Evolutionary conservation across 805 yeast species (phyloP).

Genomic region (Ogataea ramenticola): DNA sequence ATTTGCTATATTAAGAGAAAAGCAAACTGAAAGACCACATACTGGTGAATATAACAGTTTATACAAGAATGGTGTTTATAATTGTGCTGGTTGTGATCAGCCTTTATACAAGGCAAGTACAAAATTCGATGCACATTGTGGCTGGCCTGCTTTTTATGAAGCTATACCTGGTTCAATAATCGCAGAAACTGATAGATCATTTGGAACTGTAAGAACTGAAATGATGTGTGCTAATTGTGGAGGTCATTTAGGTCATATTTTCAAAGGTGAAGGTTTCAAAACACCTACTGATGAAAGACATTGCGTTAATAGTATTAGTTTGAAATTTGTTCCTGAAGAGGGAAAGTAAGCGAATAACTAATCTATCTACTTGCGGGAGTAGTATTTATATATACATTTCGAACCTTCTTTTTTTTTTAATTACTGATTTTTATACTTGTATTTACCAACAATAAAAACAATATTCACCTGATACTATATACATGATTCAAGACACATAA

Average conservation of each 20-base stretch:
- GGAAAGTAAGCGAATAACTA: too few relatives aligned
- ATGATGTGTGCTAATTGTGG: conserved; percentile 86
- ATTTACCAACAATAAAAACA: too few relatives aligned
- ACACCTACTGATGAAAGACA: conserved; percentile 90
- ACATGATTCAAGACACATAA: too few relatives aligned
- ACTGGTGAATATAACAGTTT: conserved; percentile 54
- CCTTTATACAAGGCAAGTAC: conserved; percentile 76
- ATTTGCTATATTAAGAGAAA: conserved; percentile 67
- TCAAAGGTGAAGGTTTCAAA: conserved; percentile 84
- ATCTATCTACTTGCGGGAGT: not conserved
- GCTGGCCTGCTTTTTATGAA: conserved; percentile 97
- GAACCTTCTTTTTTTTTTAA: too few relatives aligned
- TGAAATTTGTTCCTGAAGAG: conserved; percentile 45
- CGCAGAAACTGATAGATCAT: conserved; percentile 49
- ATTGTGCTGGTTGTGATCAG: conserved; percentile 78
- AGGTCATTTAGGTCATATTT: conserved; percentile 94
- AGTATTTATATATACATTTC: not conserved
- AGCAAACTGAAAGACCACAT: conserved; percentile 64
- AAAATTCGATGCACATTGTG: conserved; percentile 88
- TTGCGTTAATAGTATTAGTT: conserved; percentile 83
- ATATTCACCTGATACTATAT: too few relatives aligned
- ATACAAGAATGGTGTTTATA: conserved; percentile 53
- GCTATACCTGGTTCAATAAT: conserved; percentile 77
- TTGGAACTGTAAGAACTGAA: conserved; percentile 83
- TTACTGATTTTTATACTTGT: too few relatives aligned